phyloP scores from a whole-genome alignment of 768 basidiomycete species.

The Amanita fuliginea region DNA sequence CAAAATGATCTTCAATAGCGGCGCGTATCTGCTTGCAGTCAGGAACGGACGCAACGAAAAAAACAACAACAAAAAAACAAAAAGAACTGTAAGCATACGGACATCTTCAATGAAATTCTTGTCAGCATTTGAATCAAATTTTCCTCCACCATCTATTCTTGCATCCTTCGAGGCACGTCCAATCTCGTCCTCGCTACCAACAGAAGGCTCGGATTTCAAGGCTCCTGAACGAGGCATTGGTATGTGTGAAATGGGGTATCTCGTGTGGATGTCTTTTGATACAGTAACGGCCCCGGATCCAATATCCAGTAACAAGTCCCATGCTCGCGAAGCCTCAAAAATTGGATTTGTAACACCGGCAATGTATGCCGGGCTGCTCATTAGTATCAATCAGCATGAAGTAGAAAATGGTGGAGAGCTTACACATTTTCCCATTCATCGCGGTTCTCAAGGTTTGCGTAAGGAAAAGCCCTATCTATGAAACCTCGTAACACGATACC shows the following conservation, averaged over 20 bases:
- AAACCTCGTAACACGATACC: conserved; percentile 78
- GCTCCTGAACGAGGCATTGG: conserved; percentile 43
- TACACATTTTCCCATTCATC: conserved; percentile 89
- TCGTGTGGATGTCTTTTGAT: conserved; percentile 69
- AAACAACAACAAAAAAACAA: no score
- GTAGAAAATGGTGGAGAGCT: conserved; percentile 15
- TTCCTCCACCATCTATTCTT: conserved; percentile 45
- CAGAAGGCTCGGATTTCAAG: conserved; percentile 52
- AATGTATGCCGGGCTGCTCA: conserved; percentile 74
- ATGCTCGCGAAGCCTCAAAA: conserved; percentile 75
- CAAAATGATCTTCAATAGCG: conserved; percentile 87
- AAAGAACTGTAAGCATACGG: conserved; percentile 19
- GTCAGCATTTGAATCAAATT: conserved; percentile 55
- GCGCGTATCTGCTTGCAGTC: conserved; percentile 51
- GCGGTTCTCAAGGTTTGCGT: conserved; percentile 79
- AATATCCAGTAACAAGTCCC: conserved; percentile 93
- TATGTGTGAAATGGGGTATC: conserved; percentile 35
- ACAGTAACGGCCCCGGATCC: conserved; percentile 80
- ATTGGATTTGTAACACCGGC: conserved; percentile 98
- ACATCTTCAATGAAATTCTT: conserved; percentile 93
- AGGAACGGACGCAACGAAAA: background rate
- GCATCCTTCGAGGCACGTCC: conserved; percentile 45
- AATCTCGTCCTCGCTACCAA: conserved; percentile 62
- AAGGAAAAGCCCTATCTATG: conserved; percentile 88
- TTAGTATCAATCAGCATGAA: background rate